Evolutionary conservation across 805 yeast species (phyloP).

Genomic region (Candida glaebosa): DNA sequence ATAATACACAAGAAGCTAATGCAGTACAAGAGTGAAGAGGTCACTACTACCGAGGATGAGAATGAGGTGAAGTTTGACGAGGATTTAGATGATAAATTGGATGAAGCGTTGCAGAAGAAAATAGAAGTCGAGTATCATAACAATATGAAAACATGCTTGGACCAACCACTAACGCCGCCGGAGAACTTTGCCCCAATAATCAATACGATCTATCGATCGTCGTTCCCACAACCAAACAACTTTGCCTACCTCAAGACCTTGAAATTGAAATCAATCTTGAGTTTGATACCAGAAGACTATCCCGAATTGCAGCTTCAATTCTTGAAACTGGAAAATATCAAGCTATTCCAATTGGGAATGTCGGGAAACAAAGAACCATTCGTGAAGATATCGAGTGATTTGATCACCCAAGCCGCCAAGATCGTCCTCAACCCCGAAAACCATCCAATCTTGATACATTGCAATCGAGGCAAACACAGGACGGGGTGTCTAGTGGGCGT

Average conservation of each 20-base stretch:
- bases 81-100: conserved; percentile 40
- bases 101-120: conserved; percentile 19
- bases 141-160: background rate
- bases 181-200: conserved; percentile 89
- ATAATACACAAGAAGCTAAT: conserved; percentile 33
- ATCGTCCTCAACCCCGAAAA: conserved; percentile 80
- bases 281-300: conserved; percentile 88
- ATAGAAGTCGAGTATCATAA: conserved; percentile 16
- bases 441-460: conserved; percentile 90
- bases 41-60: conserved; percentile 24
- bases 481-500: conserved; percentile 97
- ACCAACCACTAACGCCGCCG: conserved; percentile 55
- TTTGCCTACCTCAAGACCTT: conserved; percentile 64
- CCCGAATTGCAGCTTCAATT: conserved; percentile 74
- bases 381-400: conserved; percentile 63
- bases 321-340: conserved; percentile 55
- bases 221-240: conserved; percentile 86
- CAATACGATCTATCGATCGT: conserved; percentile 70
- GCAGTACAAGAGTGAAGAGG: conserved; percentile 22
- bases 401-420: conserved; percentile 75
- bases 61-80: conserved; percentile 32
- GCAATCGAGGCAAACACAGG: conserved; percentile 95
- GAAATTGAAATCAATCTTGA: conserved; percentile 68
- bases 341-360: conserved; percentile 83
- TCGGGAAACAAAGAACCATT: conserved; percentile 95